These are phyloP conservation scores for Nemania abortiva DNA, from an alignment of 2,329 filamentous ascomycete genomes.

Conservation along the genomic window DNA sequence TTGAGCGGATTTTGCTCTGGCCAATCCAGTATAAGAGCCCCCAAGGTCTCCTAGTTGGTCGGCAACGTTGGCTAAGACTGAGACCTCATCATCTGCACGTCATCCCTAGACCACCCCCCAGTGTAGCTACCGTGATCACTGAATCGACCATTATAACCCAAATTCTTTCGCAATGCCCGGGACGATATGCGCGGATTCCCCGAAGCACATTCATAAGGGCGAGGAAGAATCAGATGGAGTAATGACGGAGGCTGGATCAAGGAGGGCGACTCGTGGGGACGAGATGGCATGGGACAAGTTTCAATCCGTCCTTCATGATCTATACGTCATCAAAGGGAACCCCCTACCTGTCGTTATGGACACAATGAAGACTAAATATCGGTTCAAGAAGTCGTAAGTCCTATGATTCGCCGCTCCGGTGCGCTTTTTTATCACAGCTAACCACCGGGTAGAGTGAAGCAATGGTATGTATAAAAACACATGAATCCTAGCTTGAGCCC, in stretches of 20 bases:
- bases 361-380: conserved; percentile 23
- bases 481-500: neutral
- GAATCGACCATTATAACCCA: neutral
- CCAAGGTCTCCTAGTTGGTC: neutral
- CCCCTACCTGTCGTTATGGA: conserved; percentile 31
- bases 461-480: conserved; percentile 28
- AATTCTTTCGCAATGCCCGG: neutral
- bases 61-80: neutral
- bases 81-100: neutral
- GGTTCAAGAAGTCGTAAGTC: conserved; percentile 38
- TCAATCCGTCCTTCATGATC: conserved; percentile 1
- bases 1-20: neutral
- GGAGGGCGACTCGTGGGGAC: neutral
- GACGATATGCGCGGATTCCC: neutral
- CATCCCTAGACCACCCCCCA: neutral
- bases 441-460: conserved; percentile 5
- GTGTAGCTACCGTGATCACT: neutral
- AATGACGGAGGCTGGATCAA: too few relatives aligned
- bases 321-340: conserved; percentile 28
- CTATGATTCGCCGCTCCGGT: neutral
- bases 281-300: conserved; percentile 21
- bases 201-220: neutral
- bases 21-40: conserved; percentile 11
- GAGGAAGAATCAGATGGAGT: neutral
- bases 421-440: neutral